A percentile compares a stretch with the other conserved stretches of the same genome.
Evolutionary conservation across 129 eudicot species (phyloP).

Genomic region (Centrapalus pauciflorus): DNA sequence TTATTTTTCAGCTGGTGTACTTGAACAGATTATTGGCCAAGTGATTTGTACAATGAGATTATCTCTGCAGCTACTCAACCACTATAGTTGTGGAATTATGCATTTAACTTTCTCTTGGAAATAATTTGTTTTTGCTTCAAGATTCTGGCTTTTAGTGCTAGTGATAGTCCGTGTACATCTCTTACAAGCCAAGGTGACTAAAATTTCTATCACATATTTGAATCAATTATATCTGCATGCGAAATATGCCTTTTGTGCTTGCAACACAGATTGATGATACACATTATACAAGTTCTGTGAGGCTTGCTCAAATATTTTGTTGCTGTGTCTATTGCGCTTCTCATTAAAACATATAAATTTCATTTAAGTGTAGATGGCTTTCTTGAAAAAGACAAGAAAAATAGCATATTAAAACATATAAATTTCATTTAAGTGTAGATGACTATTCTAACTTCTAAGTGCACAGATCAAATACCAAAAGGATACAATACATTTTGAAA

Average conservation of each 20-base stretch:
- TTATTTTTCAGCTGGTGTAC: neutral
- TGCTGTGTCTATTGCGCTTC: neutral
- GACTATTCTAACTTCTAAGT: neutral
- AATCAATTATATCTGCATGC: neutral
- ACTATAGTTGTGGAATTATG: conserved; percentile 2
- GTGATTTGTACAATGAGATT: neutral
- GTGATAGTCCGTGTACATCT: neutral
- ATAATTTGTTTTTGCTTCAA: neutral
- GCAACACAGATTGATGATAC: neutral
- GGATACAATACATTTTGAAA: neutral
- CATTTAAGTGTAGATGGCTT: too few relatives aligned
- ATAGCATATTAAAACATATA: too few relatives aligned
- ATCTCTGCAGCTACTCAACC: conserved; percentile 2
- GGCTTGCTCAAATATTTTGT: neutral
- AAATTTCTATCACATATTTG: neutral
- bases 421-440: neutral
- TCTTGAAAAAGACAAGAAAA: too few relatives aligned
- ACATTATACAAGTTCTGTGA: neutral
- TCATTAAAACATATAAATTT: too few relatives aligned
- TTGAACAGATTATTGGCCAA: neutral
- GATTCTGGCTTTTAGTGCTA: conserved; percentile 5
- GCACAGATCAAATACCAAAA: too few relatives aligned
- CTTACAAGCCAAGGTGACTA: neutral
- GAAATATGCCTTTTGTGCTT: neutral
- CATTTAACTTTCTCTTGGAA: neutral